These are phyloP conservation scores for Dothiorella sarmentorum DNA, from an alignment of 2,329 filamentous ascomycete genomes.

Conservation along the genomic window DNA sequence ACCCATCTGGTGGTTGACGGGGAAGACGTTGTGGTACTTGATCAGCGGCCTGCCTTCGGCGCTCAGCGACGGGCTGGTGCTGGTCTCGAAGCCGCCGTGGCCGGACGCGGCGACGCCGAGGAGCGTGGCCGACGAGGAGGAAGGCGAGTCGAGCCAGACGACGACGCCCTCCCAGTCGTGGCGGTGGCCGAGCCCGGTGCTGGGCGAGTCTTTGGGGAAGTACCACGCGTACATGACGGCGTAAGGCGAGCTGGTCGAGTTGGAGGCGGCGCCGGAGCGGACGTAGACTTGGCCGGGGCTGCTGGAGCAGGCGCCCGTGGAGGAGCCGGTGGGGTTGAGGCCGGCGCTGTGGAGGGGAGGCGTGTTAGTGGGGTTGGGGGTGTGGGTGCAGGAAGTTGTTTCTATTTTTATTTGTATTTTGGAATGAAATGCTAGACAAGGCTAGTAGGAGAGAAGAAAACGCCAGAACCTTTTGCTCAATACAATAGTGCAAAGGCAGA, in stretches of 20 bases:
- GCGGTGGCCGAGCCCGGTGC: slow-evolving; percentile 48
- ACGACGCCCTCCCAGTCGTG: slow-evolving; percentile 57
- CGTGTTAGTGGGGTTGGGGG: too few species aligned
- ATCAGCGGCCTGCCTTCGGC: slow-evolving; percentile 44
- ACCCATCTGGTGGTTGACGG: slow-evolving; percentile 47
- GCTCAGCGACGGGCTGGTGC: slow-evolving; percentile 41
- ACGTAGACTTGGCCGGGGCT: slow-evolving; percentile 53
- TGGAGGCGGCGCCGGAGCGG: slow-evolving; percentile 39
- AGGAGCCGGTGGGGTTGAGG: slow-evolving; percentile 39
- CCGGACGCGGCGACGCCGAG: slow-evolving; percentile 52
- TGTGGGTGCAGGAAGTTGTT: too few species aligned
- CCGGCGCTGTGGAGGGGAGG: slow-evolving; percentile 37
- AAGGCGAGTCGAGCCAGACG: slow-evolving; percentile 44
- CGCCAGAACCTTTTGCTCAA: too few species aligned
- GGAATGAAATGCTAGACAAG: too few species aligned
- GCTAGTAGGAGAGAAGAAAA: too few species aligned
- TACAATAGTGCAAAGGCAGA: neutral
- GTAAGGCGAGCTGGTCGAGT: slow-evolving; percentile 38
- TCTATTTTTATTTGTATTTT: too few species aligned
- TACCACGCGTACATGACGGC: slow-evolving; percentile 55
- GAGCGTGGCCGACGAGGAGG: slow-evolving; percentile 23
- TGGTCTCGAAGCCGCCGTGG: slow-evolving; percentile 49
- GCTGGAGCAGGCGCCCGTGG: slow-evolving; percentile 40
- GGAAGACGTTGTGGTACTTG: slow-evolving; percentile 49
- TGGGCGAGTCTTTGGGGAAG: slow-evolving; percentile 48